Conservation (phyloP, 2,329 filamentous ascomycete species). For the Leptographium flavum region DNA sequence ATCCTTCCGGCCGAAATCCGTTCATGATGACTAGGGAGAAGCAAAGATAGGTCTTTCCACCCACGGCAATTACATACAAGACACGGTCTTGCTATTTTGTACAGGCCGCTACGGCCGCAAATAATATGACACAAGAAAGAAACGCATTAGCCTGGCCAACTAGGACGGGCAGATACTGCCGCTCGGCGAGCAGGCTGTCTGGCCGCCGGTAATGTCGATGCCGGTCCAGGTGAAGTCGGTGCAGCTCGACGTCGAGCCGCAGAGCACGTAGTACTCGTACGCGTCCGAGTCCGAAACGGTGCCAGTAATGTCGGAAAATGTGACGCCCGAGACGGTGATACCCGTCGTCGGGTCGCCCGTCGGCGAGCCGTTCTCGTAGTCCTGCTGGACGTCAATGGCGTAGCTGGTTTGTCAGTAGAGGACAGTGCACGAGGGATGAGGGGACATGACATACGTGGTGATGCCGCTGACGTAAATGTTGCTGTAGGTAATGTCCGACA, state of each 20-base stretch:
- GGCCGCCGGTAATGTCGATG: neutral
- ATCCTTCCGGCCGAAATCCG: too few relatives aligned
- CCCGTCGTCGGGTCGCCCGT: constrained; percentile 26
- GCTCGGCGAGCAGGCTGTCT: neutral
- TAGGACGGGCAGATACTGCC: constrained; percentile 1
- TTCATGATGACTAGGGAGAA: too few relatives aligned
- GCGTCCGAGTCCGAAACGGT: constrained; percentile 16
- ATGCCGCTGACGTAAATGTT: constrained; percentile 36
- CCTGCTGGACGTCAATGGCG: constrained; percentile 43
- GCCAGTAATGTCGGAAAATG: constrained; percentile 15
- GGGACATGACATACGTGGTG: constrained; percentile 2
- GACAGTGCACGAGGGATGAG: neutral
- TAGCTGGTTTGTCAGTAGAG: constrained; percentile 23
- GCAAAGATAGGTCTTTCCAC: too few relatives aligned
- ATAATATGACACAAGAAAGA: too few relatives aligned
- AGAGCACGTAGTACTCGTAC: constrained; percentile 22
- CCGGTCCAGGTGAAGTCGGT: neutral
- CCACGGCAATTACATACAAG: too few relatives aligned
- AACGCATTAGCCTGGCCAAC: too few relatives aligned
- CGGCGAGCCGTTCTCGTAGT: constrained; percentile 33
- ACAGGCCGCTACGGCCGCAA: too few relatives aligned
- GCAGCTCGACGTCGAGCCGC: constrained; percentile 12
- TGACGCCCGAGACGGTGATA: constrained; percentile 30
- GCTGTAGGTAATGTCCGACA: constrained; percentile 36
- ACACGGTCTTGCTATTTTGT: too few relatives aligned